These are phyloP conservation scores for Gossypium schwendimanii DNA, from an alignment of 441 rosid species.

Conservation along the genomic window DNA sequence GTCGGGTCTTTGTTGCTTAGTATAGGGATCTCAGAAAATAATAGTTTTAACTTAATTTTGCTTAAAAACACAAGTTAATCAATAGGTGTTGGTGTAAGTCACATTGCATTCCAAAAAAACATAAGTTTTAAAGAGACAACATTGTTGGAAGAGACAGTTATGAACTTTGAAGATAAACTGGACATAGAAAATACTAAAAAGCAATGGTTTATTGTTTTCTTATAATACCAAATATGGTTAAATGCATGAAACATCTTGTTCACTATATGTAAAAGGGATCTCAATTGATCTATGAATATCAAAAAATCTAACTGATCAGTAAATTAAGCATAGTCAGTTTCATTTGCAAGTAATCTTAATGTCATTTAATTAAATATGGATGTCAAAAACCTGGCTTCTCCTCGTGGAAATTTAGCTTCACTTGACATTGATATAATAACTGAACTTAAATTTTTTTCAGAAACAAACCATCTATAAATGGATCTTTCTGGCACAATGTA, in stretches of 20 bases:
- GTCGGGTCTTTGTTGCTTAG: too few species aligned
- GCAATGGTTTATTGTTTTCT: not conserved
- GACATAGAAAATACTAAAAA: too few species aligned
- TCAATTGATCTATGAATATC: not conserved
- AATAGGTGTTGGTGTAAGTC: too few species aligned
- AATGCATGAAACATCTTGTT: not conserved
- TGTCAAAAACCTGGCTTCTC: not conserved
- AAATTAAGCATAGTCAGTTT: not conserved
- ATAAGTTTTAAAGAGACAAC: too few species aligned
- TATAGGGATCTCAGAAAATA: too few species aligned
- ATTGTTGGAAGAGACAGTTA: too few species aligned
- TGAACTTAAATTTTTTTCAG: not conserved
- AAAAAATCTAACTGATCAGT: not conserved
- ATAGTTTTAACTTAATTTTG: too few species aligned
- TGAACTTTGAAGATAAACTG: too few species aligned
- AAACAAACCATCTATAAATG: not conserved
- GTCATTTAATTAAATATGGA: not conserved
- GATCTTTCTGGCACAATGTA: not conserved
- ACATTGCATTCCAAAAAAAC: too few species aligned
- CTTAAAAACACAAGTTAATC: too few species aligned
- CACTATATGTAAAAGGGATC: too few species aligned
- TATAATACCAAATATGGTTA: not conserved
- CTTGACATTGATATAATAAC: not conserved
- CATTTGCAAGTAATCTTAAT: not conserved
- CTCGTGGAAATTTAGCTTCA: not conserved